Percentiles rank a stretch among this genome's conserved stretches.
These are phyloP conservation scores for Fusarium hainanense DNA, from an alignment of 2,329 filamentous ascomycete species.

Conservation along the genomic window DNA sequence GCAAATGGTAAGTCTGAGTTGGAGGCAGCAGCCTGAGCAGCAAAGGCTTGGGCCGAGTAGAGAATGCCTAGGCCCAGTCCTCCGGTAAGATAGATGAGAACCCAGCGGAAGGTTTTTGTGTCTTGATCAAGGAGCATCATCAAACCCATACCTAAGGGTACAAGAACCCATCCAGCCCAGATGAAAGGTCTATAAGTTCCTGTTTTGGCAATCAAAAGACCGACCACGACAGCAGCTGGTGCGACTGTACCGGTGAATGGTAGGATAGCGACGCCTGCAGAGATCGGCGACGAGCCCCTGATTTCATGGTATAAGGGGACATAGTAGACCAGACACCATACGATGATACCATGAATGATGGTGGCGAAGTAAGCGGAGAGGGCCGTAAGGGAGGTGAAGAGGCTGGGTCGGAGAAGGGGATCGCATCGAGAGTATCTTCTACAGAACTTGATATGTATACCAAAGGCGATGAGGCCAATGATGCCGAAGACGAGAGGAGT, in stretches of 20 bases:
- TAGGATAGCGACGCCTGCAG: conserved; percentile 62
- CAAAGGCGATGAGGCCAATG: conserved; percentile 49
- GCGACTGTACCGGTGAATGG: conserved; percentile 72
- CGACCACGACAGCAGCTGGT: conserved; percentile 67
- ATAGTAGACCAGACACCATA: conserved; percentile 41
- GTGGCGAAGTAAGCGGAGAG: conserved; percentile 41
- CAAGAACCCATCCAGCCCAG: conserved; percentile 70
- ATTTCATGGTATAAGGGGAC: conserved; percentile 40
- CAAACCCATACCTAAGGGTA: conserved; percentile 68
- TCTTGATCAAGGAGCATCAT: conserved; percentile 60
- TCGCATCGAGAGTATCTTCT: conserved; percentile 38
- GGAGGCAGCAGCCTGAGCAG: conserved; percentile 65
- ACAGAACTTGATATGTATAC: conserved; percentile 36
- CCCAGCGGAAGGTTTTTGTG: conserved; percentile 66
- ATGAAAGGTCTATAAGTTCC: conserved; percentile 70
- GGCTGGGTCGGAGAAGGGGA: conserved; percentile 38
- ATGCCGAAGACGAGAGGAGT: conserved; percentile 69
- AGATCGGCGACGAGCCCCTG: conserved; percentile 36
- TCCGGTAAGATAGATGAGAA: conserved; percentile 70
- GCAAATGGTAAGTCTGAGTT: conserved; percentile 59
- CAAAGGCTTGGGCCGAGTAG: conserved; percentile 70
- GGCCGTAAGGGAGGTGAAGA: conserved; percentile 40
- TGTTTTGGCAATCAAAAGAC: conserved; percentile 65
- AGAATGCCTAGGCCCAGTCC: conserved; percentile 72
- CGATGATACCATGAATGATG: conserved; percentile 38